phyloP scores from a whole-genome alignment of 345 rosid genomes.

The Microthlaspi erraticum region DNA sequence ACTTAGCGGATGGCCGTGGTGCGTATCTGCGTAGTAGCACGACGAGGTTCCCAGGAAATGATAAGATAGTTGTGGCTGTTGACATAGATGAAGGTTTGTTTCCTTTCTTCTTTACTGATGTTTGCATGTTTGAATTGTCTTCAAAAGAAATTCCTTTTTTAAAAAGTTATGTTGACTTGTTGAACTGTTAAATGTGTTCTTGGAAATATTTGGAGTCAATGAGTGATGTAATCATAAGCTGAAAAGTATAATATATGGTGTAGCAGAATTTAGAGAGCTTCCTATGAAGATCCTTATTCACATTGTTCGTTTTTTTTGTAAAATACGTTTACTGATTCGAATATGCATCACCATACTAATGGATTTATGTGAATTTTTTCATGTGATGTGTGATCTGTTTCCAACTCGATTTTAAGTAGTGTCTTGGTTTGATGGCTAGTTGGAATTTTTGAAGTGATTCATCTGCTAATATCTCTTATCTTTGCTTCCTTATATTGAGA shows the following conservation, averaged over 20 bases:
- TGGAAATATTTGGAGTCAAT: not conserved
- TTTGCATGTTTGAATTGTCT: slow-evolving; percentile 3
- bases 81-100: slow-evolving; percentile 93
- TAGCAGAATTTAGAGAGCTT: slow-evolving; percentile 23
- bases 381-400: slow-evolving; percentile 18
- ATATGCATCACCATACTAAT: slow-evolving; percentile 4
- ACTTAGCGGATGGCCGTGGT: slow-evolving; percentile 52
- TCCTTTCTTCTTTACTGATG: not conserved
- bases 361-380: not conserved
- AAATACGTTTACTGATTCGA: slow-evolving; percentile 8
- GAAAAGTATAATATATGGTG: not conserved
- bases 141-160: not conserved
- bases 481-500: not conserved
- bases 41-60: slow-evolving; percentile 52
- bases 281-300: slow-evolving; percentile 27
- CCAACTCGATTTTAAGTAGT: slow-evolving; percentile 1
- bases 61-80: slow-evolving; percentile 83
- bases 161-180: slow-evolving; percentile 4
- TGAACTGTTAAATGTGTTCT: not conserved
- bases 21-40: slow-evolving; percentile 49
- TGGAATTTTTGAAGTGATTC: not conserved
- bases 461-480: not conserved
- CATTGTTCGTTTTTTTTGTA: not conserved
- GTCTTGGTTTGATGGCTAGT: slow-evolving; percentile 19
- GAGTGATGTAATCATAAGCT: slow-evolving; percentile 6